Conservation (phyloP, 495 filamentous ascomycete species). For the Neurospora sp. region DNA sequence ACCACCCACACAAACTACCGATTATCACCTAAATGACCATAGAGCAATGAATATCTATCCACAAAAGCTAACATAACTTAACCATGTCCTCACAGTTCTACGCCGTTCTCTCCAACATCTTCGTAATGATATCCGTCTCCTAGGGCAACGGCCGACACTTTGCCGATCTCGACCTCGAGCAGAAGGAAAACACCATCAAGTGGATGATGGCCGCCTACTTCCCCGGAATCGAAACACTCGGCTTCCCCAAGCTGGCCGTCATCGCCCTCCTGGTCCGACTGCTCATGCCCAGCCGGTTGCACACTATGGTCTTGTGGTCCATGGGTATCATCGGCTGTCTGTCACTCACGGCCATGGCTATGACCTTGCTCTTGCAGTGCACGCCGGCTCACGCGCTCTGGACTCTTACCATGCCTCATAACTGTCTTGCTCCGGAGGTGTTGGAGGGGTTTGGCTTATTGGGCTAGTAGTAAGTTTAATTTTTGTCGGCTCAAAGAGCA, state of each 20-base stretch:
- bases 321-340: conserved; percentile 20
- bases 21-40: neutral
- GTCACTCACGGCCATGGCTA: conserved; percentile 21
- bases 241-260: conserved; percentile 36
- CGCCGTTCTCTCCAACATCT: conserved; percentile 5
- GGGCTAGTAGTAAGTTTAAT: neutral
- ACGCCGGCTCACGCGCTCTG: conserved; percentile 31
- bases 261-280: conserved; percentile 30
- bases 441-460: neutral
- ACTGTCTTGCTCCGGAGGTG: neutral
- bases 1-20: neutral
- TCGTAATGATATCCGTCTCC: conserved; percentile 7
- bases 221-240: conserved; percentile 32
- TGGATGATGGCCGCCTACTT: conserved; percentile 29
- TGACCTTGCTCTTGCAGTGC: conserved; percentile 34
- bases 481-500: neutral
- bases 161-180: conserved; percentile 11
- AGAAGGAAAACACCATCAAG: conserved; percentile 18
- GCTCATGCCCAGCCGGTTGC: conserved; percentile 20
- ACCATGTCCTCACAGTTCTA: neutral
- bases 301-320: conserved; percentile 26
- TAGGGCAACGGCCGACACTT: conserved; percentile 21
- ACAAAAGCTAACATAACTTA: neutral
- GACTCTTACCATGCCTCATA: conserved; percentile 20
- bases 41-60: neutral